Conservation (phyloP, 176 grass and related monocot genomes). For the Oryza glumipatula region DNA sequence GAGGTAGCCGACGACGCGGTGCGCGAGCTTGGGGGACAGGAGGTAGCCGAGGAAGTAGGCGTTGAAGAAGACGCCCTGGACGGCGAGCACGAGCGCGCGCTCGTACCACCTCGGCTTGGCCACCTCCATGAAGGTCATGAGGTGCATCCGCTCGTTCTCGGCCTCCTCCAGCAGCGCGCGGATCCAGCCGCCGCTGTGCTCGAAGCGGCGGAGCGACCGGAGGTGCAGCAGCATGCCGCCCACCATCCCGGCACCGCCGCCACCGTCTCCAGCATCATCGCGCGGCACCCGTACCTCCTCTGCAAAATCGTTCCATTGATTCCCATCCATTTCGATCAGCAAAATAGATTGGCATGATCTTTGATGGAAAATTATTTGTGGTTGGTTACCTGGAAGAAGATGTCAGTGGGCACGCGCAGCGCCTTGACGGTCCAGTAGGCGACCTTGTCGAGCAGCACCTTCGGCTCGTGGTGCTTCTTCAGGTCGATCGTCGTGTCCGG, state of each 20-base stretch:
- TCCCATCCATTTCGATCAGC: background rate
- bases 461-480: constrained; percentile 68
- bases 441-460: constrained; percentile 66
- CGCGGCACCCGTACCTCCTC: constrained; percentile 63
- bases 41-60: constrained; percentile 64
- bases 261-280: constrained; percentile 63
- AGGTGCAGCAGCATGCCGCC: constrained; percentile 62
- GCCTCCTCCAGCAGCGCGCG: constrained; percentile 56
- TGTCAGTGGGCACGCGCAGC: constrained; percentile 67
- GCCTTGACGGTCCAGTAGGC: constrained; percentile 76
- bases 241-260: constrained; percentile 59
- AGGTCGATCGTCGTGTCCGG: constrained; percentile 67
- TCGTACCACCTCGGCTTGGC: constrained; percentile 56
- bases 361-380: background rate
- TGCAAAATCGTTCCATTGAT: constrained; percentile 32
- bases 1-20: constrained; percentile 73
- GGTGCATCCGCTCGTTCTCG: constrained; percentile 67
- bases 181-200: constrained; percentile 64
- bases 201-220: constrained; percentile 59
- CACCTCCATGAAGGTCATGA: constrained; percentile 69
- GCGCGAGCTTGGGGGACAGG: constrained; percentile 65
- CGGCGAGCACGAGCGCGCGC: constrained; percentile 53
- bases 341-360: background rate
- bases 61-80: constrained; percentile 71
- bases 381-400: constrained; percentile 68